phyloP scores from a whole-genome alignment of 345 rosid genomes.

The Gossypium thurberi region DNA sequence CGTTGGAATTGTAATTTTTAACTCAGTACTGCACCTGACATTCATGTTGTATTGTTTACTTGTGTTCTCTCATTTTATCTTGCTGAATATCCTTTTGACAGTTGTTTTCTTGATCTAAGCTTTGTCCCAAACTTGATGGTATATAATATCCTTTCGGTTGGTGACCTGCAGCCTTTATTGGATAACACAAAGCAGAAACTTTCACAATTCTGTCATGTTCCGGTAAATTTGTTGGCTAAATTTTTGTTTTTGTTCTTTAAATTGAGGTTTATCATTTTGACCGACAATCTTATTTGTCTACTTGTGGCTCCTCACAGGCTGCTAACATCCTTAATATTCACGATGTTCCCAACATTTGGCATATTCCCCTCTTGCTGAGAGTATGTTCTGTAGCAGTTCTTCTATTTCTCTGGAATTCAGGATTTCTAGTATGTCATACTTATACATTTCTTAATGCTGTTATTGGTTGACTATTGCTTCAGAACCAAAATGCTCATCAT shows the following conservation, averaged over 20 bases:
- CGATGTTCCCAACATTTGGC: constrained; percentile 99
- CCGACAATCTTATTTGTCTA: constrained; percentile 16
- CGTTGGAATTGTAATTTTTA: neutral
- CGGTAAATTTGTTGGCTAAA: constrained; percentile 40
- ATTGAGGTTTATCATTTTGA: constrained; percentile 13
- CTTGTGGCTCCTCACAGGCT: constrained; percentile 36
- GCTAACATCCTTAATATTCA: constrained; percentile 77
- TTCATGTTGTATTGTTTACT: neutral
- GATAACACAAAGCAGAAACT: constrained; percentile 78
- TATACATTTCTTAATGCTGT: constrained; percentile 6
- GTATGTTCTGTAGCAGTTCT: constrained; percentile 40
- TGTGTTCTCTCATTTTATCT: neutral
- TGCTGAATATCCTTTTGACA: neutral
- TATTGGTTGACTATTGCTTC: constrained; percentile 24
- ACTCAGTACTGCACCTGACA: neutral
- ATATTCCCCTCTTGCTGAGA: constrained; percentile 77
- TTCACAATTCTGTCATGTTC: constrained; percentile 94
- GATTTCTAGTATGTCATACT: constrained; percentile 4
- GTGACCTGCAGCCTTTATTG: constrained; percentile 57
- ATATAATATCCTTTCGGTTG: neutral
- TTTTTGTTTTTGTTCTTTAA: constrained; percentile 20
- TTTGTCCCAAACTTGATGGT: constrained; percentile 9
- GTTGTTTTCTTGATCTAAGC: neutral
- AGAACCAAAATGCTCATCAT: constrained; percentile 90
- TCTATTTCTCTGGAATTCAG: constrained; percentile 13